A percentile compares a stretch with the other conserved stretches of the same genome.
These are phyloP conservation scores for Pichia sorboxylosa DNA, from an alignment of 1,139 yeast species.

Conservation along the genomic window DNA sequence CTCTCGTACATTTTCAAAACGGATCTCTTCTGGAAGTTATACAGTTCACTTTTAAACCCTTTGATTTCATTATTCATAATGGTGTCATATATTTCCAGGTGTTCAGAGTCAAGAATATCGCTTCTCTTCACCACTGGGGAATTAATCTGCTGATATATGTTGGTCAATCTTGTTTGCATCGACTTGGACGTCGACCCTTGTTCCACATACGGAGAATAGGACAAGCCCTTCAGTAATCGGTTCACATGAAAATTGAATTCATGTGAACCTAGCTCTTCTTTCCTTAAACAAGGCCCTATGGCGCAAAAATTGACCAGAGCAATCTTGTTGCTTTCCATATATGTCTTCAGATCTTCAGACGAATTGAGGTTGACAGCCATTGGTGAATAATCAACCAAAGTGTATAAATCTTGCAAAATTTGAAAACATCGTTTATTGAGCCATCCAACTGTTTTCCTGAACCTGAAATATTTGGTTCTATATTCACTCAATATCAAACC, in stretches of 20 bases:
- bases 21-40: slow-evolving; percentile 48
- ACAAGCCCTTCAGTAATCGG: slow-evolving; percentile 24
- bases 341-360: slow-evolving; percentile 5
- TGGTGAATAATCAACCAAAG: slow-evolving; percentile 30
- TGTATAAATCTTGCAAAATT: slow-evolving; percentile 27
- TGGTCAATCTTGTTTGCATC: slow-evolving; percentile 20
- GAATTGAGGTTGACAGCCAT: slow-evolving; percentile 19
- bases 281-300: no score
- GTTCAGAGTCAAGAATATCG: slow-evolving; percentile 11
- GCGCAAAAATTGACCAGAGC: slow-evolving; percentile 6
- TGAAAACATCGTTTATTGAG: slow-evolving; percentile 21
- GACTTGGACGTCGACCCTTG: neutral
- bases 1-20: slow-evolving; percentile 46
- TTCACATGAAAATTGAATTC: slow-evolving; percentile 25
- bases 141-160: slow-evolving; percentile 29
- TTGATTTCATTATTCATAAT: slow-evolving; percentile 25
- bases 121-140: slow-evolving; percentile 27
- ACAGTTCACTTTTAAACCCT: slow-evolving; percentile 42
- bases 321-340: slow-evolving; percentile 7
- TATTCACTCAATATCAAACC: slow-evolving; percentile 26
- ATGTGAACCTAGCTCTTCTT: neutral
- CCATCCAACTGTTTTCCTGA: slow-evolving; percentile 25
- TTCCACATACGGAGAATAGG: slow-evolving; percentile 4
- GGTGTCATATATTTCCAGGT: slow-evolving; percentile 11
- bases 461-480: slow-evolving; percentile 22